Percentiles rank a stretch among this genome's conserved stretches.
phyloP scores from a whole-genome alignment of 2,329 filamentous ascomycete species.

The Raffaelea albimanens region DNA sequence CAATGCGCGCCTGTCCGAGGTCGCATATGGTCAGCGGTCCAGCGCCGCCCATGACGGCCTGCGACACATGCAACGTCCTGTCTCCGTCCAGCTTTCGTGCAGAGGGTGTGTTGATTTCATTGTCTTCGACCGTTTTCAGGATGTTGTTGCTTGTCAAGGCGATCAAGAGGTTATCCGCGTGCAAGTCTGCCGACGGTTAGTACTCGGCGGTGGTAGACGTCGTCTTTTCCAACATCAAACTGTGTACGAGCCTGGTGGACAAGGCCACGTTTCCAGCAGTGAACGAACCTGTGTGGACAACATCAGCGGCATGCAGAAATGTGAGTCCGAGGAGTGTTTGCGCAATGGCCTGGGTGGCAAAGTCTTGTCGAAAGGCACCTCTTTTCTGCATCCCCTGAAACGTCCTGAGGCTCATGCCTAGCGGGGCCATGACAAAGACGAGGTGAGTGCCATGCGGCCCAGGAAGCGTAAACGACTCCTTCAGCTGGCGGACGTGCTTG shows the following conservation, averaged over 20 bases:
- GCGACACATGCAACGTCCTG: conserved; percentile 21
- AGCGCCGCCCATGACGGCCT: conserved; percentile 20
- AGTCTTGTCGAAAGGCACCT: conserved; percentile 16
- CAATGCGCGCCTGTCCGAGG: conserved; percentile 26
- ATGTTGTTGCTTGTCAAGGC: conserved; percentile 21
- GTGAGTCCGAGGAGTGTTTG: conserved; percentile 17
- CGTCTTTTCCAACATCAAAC: too few species aligned
- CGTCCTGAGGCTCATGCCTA: conserved; percentile 27
- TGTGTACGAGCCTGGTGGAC: neutral
- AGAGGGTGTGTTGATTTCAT: conserved; percentile 20
- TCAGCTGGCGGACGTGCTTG: conserved; percentile 20
- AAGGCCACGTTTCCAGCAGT: conserved; percentile 14
- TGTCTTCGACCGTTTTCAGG: conserved; percentile 20
- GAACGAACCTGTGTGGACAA: conserved; percentile 20
- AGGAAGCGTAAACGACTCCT: conserved; percentile 24
- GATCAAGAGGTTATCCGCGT: conserved; percentile 26
- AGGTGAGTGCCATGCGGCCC: conserved; percentile 22
- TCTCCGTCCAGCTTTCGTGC: conserved; percentile 17
- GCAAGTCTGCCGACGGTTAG: conserved; percentile 23
- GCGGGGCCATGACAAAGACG: conserved; percentile 23
- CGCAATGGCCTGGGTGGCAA: conserved; percentile 17
- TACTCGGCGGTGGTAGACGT: too few species aligned
- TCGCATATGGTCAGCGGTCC: conserved; percentile 24
- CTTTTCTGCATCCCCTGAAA: conserved; percentile 20
- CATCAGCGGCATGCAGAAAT: conserved; percentile 17